These are phyloP conservation scores for Nicotiana paniculata DNA, from an alignment of 257 asterid species.

Conservation along the genomic window DNA sequence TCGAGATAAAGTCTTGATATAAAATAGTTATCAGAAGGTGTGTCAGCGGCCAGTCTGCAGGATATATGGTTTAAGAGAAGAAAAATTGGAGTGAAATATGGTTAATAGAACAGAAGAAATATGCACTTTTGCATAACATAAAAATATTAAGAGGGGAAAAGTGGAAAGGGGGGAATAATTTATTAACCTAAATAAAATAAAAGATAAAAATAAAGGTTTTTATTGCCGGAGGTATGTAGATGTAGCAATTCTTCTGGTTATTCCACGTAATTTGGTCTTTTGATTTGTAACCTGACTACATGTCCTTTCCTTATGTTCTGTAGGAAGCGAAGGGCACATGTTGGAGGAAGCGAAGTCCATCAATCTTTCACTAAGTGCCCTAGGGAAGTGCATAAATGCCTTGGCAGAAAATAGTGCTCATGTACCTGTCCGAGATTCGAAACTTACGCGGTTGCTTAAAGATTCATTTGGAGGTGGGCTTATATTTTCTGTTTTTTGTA, in stretches of 20 bases:
- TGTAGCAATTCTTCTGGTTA: not conserved
- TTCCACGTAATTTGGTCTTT: not conserved
- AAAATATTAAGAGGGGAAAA: not conserved
- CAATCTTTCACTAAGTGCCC: constrained; percentile 93
- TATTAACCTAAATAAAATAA: not conserved
- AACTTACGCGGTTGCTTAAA: constrained; percentile 91
- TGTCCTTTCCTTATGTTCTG: constrained; percentile 17
- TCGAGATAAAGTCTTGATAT: not conserved
- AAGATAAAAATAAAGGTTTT: not conserved
- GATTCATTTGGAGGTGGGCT: constrained; percentile 98
- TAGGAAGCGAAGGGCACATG: constrained; percentile 99
- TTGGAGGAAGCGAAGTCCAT: constrained; percentile 98
- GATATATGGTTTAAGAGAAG: not conserved
- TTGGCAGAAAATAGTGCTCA: constrained; percentile 98
- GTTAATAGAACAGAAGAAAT: not conserved
- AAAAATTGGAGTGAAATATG: not conserved
- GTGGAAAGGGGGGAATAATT: not conserved
- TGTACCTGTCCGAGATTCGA: constrained; percentile 97
- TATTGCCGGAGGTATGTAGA: not conserved
- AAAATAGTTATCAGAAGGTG: not conserved
- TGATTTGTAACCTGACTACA: not conserved
- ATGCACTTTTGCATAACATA: not conserved
- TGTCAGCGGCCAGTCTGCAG: not conserved
- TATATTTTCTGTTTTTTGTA: constrained; percentile 2
- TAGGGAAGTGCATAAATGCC: constrained; percentile 98